A percentile compares a stretch with the other conserved stretches of the same genome.
These are phyloP conservation scores for Posidonia oceanica DNA, from an alignment of 116 monocot species.

Conservation along the genomic window DNA sequence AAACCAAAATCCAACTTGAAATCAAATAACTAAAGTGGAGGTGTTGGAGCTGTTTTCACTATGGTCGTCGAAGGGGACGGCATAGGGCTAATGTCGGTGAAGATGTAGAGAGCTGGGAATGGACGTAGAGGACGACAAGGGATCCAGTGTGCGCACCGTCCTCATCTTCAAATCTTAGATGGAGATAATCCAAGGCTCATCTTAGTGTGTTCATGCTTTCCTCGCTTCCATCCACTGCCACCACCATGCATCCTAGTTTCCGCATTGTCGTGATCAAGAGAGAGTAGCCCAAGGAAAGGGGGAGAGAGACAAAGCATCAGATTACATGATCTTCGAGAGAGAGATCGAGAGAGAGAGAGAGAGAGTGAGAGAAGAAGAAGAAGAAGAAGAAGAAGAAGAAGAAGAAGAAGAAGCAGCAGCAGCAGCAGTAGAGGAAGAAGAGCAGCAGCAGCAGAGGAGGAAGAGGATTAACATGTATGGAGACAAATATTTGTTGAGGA, in stretches of 20 bases:
- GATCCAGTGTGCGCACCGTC: conserved; percentile 12
- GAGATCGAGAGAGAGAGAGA: too few relatives aligned
- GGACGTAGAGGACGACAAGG: conserved; percentile 67
- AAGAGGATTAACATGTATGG: too few relatives aligned
- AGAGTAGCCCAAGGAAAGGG: too few relatives aligned
- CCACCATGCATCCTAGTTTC: conserved; percentile 62
- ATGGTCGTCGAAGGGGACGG: conserved; percentile 89
- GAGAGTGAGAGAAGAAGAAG: too few relatives aligned
- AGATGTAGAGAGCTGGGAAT: conserved; percentile 62
- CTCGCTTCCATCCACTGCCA: conserved; percentile 83
- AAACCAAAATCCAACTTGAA: not conserved
- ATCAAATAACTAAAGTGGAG: not conserved
- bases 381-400: too few relatives aligned
- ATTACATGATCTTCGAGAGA: too few relatives aligned
- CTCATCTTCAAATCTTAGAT: conserved; percentile 23
- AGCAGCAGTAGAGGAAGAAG: too few relatives aligned
- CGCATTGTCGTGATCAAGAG: conserved; percentile 2
- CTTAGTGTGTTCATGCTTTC: conserved; percentile 86
- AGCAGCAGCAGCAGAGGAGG: too few relatives aligned
- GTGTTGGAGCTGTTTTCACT: conserved; percentile 15
- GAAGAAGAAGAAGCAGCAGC: too few relatives aligned
- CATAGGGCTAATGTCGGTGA: conserved; percentile 66
- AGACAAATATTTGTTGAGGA: too few relatives aligned
- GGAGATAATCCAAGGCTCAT: conserved; percentile 81
- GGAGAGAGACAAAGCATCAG: too few relatives aligned